Percentiles rank a stretch among this genome's conserved stretches.
These are phyloP conservation scores for Filosporella fistucella DNA, from an alignment of 495 filamentous ascomycete genomes.

Conservation along the genomic window DNA sequence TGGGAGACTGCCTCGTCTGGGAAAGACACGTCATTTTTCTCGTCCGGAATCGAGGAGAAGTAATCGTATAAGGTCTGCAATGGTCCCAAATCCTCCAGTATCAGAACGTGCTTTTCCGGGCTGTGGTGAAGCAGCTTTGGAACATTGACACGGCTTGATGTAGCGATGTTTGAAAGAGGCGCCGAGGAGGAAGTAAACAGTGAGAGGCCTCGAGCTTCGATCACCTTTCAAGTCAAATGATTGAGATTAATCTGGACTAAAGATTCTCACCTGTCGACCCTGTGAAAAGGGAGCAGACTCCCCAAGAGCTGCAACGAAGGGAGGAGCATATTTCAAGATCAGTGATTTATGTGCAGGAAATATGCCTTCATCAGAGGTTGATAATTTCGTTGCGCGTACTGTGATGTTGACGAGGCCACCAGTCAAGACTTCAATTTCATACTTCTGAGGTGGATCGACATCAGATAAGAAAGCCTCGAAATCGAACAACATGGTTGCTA, in stretches of 20 bases:
- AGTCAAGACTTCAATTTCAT: background rate
- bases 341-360: background rate
- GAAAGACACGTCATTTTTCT: background rate
- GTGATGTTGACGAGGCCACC: background rate
- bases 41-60: background rate
- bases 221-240: too few relatives aligned
- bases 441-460: background rate
- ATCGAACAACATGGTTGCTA: conserved; percentile 1
- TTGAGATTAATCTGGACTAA: too few relatives aligned
- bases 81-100: background rate
- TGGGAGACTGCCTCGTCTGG: background rate
- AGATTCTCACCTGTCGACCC: background rate
- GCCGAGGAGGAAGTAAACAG: background rate
- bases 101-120: background rate
- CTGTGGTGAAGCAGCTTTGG: background rate
- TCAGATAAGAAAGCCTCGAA: background rate
- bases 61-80: background rate
- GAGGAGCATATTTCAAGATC: background rate
- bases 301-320: background rate
- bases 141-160: background rate
- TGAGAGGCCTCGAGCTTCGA: background rate
- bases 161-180: background rate
- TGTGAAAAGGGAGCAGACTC: background rate
- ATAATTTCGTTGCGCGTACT: background rate
- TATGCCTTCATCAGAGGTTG: background rate